Evolutionary conservation across 441 rosid genomes (phyloP).

Genomic region (Euphorbia celastroides): DNA sequence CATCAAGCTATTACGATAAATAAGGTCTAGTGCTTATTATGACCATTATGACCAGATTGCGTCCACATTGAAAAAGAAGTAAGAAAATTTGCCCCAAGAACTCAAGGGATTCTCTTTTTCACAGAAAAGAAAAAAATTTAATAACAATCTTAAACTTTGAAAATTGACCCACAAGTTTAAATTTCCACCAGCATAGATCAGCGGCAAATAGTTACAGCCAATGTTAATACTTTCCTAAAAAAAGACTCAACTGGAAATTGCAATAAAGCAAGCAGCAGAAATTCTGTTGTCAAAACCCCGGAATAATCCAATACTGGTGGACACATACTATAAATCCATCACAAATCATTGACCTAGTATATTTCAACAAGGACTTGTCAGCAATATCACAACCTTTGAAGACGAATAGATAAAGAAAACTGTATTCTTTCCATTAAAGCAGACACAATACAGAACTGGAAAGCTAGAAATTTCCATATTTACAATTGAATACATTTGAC

Average conservation of each 20-base stretch:
- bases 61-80: not conserved
- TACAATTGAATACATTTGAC: not conserved
- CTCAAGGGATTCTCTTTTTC: not conserved
- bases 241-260: not conserved
- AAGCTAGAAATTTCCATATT: not conserved
- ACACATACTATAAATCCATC: not conserved
- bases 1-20: constrained; percentile 8
- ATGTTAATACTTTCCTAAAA: not conserved
- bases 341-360: not conserved
- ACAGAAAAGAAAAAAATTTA: not conserved
- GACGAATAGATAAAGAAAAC: not conserved
- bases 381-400: not conserved
- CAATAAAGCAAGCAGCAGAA: not conserved
- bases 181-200: not conserved
- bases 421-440: not conserved
- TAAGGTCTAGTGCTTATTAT: not conserved
- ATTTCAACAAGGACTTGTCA: not conserved
- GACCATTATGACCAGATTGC: not conserved
- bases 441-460: not conserved
- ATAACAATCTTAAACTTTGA: not conserved
- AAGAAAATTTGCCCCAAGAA: not conserved
- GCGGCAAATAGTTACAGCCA: not conserved
- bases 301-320: not conserved
- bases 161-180: not conserved
- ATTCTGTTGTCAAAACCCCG: not conserved